Conservation (phyloP, 2,329 filamentous ascomycete genomes). For the Aspergillus quadricinctus region DNA sequence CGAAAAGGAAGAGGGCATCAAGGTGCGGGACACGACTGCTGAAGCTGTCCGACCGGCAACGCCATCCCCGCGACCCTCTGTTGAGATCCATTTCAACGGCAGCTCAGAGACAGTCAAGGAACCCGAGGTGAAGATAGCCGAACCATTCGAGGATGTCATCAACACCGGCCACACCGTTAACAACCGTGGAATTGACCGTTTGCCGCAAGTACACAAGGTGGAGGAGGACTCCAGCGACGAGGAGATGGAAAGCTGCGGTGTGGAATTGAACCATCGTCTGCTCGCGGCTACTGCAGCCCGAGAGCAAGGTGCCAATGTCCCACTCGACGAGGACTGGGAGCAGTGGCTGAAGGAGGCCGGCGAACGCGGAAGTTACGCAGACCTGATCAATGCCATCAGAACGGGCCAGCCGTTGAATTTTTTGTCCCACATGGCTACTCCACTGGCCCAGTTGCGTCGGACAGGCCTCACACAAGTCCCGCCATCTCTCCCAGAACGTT, state of each 20-base stretch:
- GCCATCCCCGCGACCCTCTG: constrained; percentile 32
- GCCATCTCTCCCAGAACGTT: constrained; percentile 17
- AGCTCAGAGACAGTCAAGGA: constrained; percentile 20
- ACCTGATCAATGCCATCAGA: constrained; percentile 38
- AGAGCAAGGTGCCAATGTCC: constrained; percentile 44
- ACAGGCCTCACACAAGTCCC: constrained; percentile 14
- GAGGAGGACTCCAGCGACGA: constrained; percentile 44
- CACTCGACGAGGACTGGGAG: constrained; percentile 49
- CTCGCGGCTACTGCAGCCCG: constrained; percentile 51
- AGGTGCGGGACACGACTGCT: constrained; percentile 59
- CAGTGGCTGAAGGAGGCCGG: constrained; percentile 56
- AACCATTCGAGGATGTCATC: constrained; percentile 20
- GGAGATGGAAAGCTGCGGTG: constrained; percentile 48
- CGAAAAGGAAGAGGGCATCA: constrained; percentile 53
- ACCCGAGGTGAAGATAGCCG: constrained; percentile 18
- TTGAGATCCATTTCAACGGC: constrained; percentile 30
- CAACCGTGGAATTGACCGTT: constrained; percentile 21
- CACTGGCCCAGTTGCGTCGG: constrained; percentile 13
- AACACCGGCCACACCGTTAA: constrained; percentile 19
- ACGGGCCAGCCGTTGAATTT: constrained; percentile 31
- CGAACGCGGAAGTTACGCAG: constrained; percentile 45
- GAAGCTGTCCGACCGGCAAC: constrained; percentile 51
- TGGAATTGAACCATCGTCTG: constrained; percentile 49
- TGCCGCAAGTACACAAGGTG: constrained; percentile 20
- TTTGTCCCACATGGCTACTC: constrained; percentile 22